Evolutionary conservation across 148 eudicot species (phyloP), one percentile per base, ranked within the genome.

Genomic region (Rhododendron williamsianum): DNA sequence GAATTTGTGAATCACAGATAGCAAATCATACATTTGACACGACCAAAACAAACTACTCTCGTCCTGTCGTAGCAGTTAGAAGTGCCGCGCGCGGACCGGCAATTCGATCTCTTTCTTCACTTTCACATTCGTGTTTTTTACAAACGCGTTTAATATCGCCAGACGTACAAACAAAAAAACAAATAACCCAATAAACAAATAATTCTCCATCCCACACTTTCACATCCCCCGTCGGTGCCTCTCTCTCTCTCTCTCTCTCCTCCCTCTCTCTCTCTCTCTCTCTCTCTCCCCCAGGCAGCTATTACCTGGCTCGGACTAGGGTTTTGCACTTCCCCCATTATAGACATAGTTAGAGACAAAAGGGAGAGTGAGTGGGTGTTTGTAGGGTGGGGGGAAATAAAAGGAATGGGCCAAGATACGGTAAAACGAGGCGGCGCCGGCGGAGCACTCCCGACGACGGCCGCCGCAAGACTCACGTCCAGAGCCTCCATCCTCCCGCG

Each of bases 351-450:
- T 7, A 63, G 71, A 21, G 27, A 63, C 3, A 23, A 30, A 30
- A 30, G 10, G 11, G 12, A 27, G 74, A 69, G 19, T 33, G 54
- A 30, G 54, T 63, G 76, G 7, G 13, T 4, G 19, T 43, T 13
- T 9, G 10, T 0, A 30, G 85, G 52, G 30, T 46, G 49, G 71
- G 71, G 3, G 3, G n/a, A 6, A 60, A 6, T 23, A 1, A 51
- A 13, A 15, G 83, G 27, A 19, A 92, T 92, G 94, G 94, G 92
- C 72, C 90, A 87, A 80, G 94, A 92, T 1, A 49, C 49, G 1
- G 72, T 74, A 84, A 92, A 90, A 81, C 81, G 94, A 54, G 81
- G 80, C 33, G 67, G 25, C 2, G 67, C 2, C 30, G 73, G 74
- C 3, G 85, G 83, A 19, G 81, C 87, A 9, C 92, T 89, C 15